Conservation (phyloP, 2,329 filamentous ascomycete genomes). For the Aspergillus vadensis region DNA sequence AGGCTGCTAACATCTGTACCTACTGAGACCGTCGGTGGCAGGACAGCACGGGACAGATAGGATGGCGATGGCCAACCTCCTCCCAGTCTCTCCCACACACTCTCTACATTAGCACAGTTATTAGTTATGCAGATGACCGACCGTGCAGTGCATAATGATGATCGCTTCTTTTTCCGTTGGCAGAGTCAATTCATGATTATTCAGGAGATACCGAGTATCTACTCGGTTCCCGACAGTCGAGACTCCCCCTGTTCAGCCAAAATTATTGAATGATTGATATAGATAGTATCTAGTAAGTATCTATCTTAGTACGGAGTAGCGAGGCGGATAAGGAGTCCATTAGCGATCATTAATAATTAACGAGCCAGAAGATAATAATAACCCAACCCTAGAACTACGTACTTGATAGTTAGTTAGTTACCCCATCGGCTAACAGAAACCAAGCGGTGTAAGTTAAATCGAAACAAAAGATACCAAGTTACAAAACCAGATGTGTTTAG, state of each 20-base stretch:
- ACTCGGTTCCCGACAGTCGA: not conserved
- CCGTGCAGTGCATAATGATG: not conserved
- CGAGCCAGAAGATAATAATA: too few species aligned
- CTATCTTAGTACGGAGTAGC: not conserved
- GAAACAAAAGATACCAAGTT: constrained; percentile 1
- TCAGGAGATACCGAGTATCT: not conserved
- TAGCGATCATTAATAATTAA: not conserved
- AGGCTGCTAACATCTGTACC: not conserved
- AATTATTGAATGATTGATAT: not conserved
- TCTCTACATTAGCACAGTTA: too few species aligned
- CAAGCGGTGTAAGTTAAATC: not conserved
- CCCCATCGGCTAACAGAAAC: not conserved
- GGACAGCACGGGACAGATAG: not conserved
- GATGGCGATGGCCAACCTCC: not conserved
- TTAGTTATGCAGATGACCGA: not conserved
- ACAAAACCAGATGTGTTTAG: not conserved
- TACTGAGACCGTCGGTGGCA: not conserved
- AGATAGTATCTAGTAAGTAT: not conserved
- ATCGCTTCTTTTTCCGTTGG: constrained; percentile 3
- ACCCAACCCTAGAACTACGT: too few species aligned
- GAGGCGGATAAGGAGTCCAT: not conserved
- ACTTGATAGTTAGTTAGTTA: too few species aligned
- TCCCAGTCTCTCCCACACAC: too few species aligned
- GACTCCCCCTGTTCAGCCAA: not conserved
- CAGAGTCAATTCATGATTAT: not conserved